Percentiles rank a stretch among this genome's conserved stretches.
Conservation (phyloP, 2,329 filamentous ascomycete genomes). For the Fusarium nurragi region DNA sequence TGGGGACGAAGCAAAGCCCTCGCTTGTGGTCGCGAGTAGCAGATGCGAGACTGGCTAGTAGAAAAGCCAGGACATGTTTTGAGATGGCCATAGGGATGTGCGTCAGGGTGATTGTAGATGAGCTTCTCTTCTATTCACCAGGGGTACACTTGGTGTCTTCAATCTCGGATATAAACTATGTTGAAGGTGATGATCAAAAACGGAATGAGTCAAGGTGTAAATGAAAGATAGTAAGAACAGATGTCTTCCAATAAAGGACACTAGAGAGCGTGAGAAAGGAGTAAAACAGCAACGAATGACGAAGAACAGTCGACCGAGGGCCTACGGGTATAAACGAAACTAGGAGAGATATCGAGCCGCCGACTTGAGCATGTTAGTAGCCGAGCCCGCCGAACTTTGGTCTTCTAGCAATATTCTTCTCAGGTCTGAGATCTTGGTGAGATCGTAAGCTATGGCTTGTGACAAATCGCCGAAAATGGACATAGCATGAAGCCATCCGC, state of each 20-base stretch:
- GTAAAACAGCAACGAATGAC: not conserved
- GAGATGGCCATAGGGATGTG: slow-evolving; percentile 17
- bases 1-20: slow-evolving; percentile 75
- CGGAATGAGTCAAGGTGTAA: not conserved
- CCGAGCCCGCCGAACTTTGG: not conserved
- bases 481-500: slow-evolving; percentile 1
- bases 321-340: not conserved
- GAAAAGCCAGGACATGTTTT: slow-evolving; percentile 26
- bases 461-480: slow-evolving; percentile 26
- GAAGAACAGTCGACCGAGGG: not conserved
- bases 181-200: too few species aligned
- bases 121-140: too few species aligned
- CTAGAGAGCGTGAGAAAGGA: not conserved
- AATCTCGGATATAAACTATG: too few species aligned
- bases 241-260: not conserved
- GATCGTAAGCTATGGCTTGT: slow-evolving; percentile 5
- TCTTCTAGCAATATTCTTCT: not conserved
- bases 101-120: too few species aligned
- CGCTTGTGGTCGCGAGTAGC: slow-evolving; percentile 64
- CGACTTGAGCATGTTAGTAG: slow-evolving; percentile 9
- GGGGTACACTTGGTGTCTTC: too few species aligned
- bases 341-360: not conserved
- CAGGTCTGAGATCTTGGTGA: not conserved
- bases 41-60: slow-evolving; percentile 39
- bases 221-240: not conserved